Conservation (phyloP, 2,329 filamentous ascomycete genomes). For the Pseudogymnoascus sp. region DNA sequence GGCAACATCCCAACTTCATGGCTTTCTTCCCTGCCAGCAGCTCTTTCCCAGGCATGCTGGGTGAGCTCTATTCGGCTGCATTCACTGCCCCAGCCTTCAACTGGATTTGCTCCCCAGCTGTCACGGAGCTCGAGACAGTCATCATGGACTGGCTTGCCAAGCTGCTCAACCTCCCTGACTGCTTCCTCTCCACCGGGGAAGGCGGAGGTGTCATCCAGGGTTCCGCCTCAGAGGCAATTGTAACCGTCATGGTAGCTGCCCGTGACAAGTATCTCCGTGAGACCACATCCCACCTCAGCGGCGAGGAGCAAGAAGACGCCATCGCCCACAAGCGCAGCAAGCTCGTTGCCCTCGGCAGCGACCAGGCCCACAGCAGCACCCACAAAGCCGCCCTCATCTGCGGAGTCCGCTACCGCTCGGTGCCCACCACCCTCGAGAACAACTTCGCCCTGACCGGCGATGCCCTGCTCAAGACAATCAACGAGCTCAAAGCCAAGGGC, state of each 20-base stretch:
- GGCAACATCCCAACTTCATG: slow-evolving; percentile 89
- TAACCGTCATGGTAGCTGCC: slow-evolving; percentile 81
- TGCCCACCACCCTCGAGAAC: slow-evolving; percentile 54
- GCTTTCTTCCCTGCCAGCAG: slow-evolving; percentile 84
- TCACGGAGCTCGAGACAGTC: slow-evolving; percentile 88
- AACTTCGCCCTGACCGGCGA: slow-evolving; percentile 63
- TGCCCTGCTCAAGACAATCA: slow-evolving; percentile 53
- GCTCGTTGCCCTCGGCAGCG: slow-evolving; percentile 73
- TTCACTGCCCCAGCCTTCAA: slow-evolving; percentile 93
- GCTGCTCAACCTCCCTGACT: slow-evolving; percentile 63
- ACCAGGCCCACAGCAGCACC: slow-evolving; percentile 73
- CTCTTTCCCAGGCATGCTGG: slow-evolving; percentile 77
- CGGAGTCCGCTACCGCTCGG: slow-evolving; percentile 69
- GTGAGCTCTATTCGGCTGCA: slow-evolving; percentile 83
- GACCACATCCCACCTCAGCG: slow-evolving; percentile 42
- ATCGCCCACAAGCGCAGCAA: slow-evolving; percentile 57
- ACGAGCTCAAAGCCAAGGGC: slow-evolving; percentile 57
- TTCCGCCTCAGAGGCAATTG: slow-evolving; percentile 77
- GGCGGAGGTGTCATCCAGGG: slow-evolving; percentile 91
- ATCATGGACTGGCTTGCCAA: slow-evolving; percentile 87
- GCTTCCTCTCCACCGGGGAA: slow-evolving; percentile 65
- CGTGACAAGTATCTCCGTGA: slow-evolving; percentile 67
- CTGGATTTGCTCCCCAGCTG: slow-evolving; percentile 88
- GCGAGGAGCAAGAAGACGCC: slow-evolving; percentile 59
- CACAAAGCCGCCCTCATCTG: slow-evolving; percentile 83